Percentiles rank a stretch among this genome's conserved stretches.
These are phyloP conservation scores for Solanum piurae DNA, from an alignment of 257 asterid species.

Conservation along the genomic window DNA sequence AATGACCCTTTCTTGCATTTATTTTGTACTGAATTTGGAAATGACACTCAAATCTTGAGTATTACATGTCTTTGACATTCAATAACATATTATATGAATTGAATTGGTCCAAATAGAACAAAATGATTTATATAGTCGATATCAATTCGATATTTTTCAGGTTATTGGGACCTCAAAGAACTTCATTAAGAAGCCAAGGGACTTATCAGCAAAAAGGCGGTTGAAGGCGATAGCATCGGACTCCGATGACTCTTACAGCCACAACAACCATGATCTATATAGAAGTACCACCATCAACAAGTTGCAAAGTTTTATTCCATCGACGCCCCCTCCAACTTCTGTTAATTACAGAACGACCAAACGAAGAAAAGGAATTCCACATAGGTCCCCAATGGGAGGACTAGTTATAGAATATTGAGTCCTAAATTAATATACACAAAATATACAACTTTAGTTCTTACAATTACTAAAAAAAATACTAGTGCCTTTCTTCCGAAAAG, in stretches of 20 bases:
- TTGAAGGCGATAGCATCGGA: slow-evolving; percentile 9
- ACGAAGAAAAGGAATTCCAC: slow-evolving; percentile 27
- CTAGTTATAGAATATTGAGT: slow-evolving; percentile 12
- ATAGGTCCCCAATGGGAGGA: slow-evolving; percentile 28
- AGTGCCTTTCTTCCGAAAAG: background rate
- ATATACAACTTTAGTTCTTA: background rate
- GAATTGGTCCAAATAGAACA: background rate
- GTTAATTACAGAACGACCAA: slow-evolving; percentile 15
- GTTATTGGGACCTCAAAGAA: slow-evolving; percentile 37
- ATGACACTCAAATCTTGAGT: background rate
- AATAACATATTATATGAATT: background rate
- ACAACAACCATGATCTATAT: slow-evolving; percentile 1
- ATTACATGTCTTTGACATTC: background rate
- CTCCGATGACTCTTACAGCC: slow-evolving; percentile 1
- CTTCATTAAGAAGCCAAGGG: slow-evolving; percentile 9
- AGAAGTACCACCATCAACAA: background rate
- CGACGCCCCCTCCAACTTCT: slow-evolving; percentile 22
- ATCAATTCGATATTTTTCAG: slow-evolving; percentile 7
- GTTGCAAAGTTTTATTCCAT: slow-evolving; percentile 16
- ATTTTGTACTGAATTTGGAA: background rate
- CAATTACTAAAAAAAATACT: background rate
- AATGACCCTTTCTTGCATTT: background rate
- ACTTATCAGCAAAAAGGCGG: background rate
- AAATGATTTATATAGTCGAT: background rate
- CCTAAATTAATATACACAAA: background rate